Base-by-base conservation (phyloP, 345 rosid genomes). In the Abelmoschus esculentus region DNA sequence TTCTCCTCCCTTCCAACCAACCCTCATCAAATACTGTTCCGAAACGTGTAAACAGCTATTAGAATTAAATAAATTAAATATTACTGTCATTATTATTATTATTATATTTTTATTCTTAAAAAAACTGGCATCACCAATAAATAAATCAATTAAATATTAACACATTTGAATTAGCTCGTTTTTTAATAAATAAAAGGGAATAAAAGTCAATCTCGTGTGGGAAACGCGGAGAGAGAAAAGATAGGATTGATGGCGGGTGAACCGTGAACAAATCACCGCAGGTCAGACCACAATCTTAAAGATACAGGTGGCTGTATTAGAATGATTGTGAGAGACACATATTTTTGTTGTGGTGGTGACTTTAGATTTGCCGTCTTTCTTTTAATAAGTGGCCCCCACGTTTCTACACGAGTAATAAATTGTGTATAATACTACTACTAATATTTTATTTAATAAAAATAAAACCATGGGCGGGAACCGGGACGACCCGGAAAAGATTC, bases 191-290 rank as follows among this genome's bases (percentile, higher is more conserved):
- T n/a, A 7, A 53, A 53, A 17, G 18, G 3, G 38, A 3, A 6
- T n/a, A 7, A 2, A 17, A 17, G 71, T 68, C 50, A 69, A 55
- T 13, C 72, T 22, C 63, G 69, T 49, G 60, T 78, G 81, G 22
- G 29, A 78, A 78, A 71, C 78, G 81, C 3, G 67, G 75, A 72
- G 6, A 67, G 42, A n/a, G 42, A 5, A 46, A 19, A 29, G 14
- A 14, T 5, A 12, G 36, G 63, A 18, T 6, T 12, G 0, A 61
- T n/a, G 42, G 38, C 5, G 53, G 50, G 58, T 32, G 58, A 63
- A 70, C 74, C 65, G 42, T 38, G 42, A 38, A 38, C 10, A 7
- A 38, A 38, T 38, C 49, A 44, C 28, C 26, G 13, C 31, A 14
- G 17, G 17, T 15, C 53, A 49, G 5, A 5, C 6, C 18, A 13